Base-by-base conservation (phyloP, 2,329 filamentous ascomycete genomes). In the Sporothrix mexicana region DNA sequence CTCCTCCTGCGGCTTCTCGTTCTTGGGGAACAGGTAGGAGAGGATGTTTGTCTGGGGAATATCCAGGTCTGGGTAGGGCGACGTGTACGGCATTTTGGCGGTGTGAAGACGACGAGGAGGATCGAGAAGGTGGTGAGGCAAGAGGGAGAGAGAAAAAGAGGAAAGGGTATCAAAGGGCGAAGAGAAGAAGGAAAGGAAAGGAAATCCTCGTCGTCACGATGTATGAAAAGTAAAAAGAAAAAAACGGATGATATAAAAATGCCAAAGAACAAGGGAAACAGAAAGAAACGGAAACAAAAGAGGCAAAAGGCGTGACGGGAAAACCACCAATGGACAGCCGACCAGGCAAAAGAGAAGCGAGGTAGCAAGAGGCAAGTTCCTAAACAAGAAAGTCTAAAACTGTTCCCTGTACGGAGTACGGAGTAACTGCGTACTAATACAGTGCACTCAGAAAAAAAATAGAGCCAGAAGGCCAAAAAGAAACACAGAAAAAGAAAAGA, bases 31-130 rank as follows among this genome's bases (percentile, higher is more conserved):
- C 55, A 83, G 74, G 73, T 82, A 82, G 47, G 76, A 78, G 51
- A 83, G 77, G 74, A 84, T 77, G 77, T 85, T 86, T 75, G 79
- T 83, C 79, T 84, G 80, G 8, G 84, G 83, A 43, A 86, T 82
- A 74, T 83, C 78, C 55, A 86, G 73, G 13, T 76, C 64, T 3
- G 82, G 82, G 73, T 83, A 86, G 2, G 80, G 82, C 7, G 84
- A 86, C 3, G 76, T 79, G 80, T 83, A 80, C 51, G 82, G 79
- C 85, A 86, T 84, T 9, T 25, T 75, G 73, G 17, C 57, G 30
- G 61, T 12, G 70, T 9, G 70, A 64, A 43, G 55, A 55, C 45
- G 47, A n/a, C 30, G 36, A 55, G 9, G 43, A 23, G 12, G 17
- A 36, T 6, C 13, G 15, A 20, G 20, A 23, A 49, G 41, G 20